phyloP scores from a whole-genome alignment of 1,284 basidiomycete genomes.

The Tetrapyrgos nigripes region DNA sequence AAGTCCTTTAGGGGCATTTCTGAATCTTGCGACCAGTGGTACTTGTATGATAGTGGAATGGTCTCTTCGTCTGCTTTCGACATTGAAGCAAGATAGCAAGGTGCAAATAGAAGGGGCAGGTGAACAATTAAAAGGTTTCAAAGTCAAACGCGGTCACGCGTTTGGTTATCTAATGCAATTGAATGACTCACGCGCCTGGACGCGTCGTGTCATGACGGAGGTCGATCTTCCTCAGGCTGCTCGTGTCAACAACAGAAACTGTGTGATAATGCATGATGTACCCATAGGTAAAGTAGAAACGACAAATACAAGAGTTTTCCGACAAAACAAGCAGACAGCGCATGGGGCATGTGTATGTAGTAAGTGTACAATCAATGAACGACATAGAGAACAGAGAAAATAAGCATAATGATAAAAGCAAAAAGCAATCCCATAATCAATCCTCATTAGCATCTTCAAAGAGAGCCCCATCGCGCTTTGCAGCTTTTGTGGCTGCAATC shows the following conservation, averaged over 20 bases:
- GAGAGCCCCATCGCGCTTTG: conserved; percentile 31
- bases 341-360: background rate
- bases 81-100: too few relatives aligned
- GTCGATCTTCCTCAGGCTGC: too few relatives aligned
- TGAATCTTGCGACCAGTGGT: conserved; percentile 2
- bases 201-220: background rate
- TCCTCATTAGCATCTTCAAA: conserved; percentile 65
- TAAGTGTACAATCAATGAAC: background rate
- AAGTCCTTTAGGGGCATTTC: conserved; percentile 13
- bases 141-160: background rate
- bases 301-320: background rate
- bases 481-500: conserved; percentile 34
- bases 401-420: background rate
- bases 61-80: conserved; percentile 8
- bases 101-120: background rate
- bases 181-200: too few relatives aligned
- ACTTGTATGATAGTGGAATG: conserved; percentile 6
- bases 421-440: background rate
- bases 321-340: background rate
- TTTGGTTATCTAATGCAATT: background rate
- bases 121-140: background rate
- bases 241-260: too few relatives aligned
- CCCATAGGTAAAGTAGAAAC: too few relatives aligned
- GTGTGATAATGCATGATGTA: too few relatives aligned
- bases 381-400: background rate